Percentiles rank a stretch among this genome's conserved stretches.
Evolutionary conservation across 805 yeast genomes (phyloP).

Genomic region (Saturnispora besseyi): DNA sequence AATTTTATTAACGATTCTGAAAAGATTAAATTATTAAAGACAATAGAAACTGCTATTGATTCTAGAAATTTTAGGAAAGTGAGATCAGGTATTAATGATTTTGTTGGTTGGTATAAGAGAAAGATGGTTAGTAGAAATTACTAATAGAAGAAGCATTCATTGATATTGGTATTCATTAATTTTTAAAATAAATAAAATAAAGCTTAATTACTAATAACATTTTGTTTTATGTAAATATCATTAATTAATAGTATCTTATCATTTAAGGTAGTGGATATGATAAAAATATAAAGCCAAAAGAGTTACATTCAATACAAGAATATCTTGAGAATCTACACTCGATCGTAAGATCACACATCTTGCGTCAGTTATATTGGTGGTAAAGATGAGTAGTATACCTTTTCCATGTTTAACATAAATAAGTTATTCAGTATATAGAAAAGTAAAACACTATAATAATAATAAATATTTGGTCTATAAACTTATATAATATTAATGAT

Average conservation of each 20-base stretch:
- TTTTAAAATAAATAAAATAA: too few species aligned
- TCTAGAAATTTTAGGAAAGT: slow-evolving; percentile 67
- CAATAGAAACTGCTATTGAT: slow-evolving; percentile 50
- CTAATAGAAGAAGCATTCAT: not conserved
- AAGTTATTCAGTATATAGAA: too few species aligned
- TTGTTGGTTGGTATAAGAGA: slow-evolving; percentile 74
- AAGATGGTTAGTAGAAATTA: slow-evolving; percentile 44
- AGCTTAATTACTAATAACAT: not conserved
- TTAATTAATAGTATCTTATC: not conserved
- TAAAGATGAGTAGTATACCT: too few species aligned
- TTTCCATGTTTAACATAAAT: too few species aligned
- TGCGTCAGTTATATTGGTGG: too few species aligned
- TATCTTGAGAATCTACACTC: too few species aligned
- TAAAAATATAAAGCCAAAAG: too few species aligned
- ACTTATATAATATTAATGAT: slow-evolving; percentile 33
- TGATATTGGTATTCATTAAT: too few species aligned
- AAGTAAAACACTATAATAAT: too few species aligned
- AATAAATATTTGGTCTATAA: too few species aligned
- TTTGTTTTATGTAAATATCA: not conserved
- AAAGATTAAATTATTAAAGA: slow-evolving; percentile 48
- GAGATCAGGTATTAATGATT: slow-evolving; percentile 63
- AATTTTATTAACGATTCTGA: slow-evolving; percentile 61
- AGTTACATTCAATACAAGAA: too few species aligned
- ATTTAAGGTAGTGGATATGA: not conserved
- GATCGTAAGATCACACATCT: too few species aligned